A percentile compares a stretch with the other conserved stretches of the same genome.
Conservation (phyloP, 306 rosid species). For the Abrus pulchellus region DNA sequence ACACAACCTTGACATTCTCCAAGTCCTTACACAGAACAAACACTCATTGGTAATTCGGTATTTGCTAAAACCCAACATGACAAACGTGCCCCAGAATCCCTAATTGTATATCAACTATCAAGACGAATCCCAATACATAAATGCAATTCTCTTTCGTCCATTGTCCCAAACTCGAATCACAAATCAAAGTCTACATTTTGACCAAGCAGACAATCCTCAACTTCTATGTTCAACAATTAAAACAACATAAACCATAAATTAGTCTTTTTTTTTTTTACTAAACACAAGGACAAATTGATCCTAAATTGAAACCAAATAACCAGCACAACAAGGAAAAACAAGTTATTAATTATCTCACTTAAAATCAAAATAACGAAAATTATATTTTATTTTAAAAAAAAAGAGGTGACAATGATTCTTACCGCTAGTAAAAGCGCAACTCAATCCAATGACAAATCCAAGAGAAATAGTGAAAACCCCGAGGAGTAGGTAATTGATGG, state of each 20-base stretch:
- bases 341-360: background rate
- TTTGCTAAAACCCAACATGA: background rate
- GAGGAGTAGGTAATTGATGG: slow-evolving; percentile 77
- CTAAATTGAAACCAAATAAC: slow-evolving; percentile 18
- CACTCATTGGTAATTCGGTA: background rate
- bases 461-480: slow-evolving; percentile 82
- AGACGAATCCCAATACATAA: background rate
- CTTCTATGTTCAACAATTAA: background rate
- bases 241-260: background rate
- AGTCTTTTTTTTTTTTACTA: background rate
- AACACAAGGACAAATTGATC: background rate
- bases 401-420: slow-evolving; percentile 12
- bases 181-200: background rate
- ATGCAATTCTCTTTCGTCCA: background rate
- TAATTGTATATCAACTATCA: background rate
- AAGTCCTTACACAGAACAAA: background rate
- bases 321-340: background rate
- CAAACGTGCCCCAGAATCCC: background rate
- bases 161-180: slow-evolving; percentile 2
- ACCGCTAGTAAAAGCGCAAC: slow-evolving; percentile 92
- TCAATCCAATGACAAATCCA: slow-evolving; percentile 78
- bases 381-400: background rate
- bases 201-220: slow-evolving; percentile 7
- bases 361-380: background rate
- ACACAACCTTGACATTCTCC: background rate